These are phyloP conservation scores for Neurospora africana DNA, from an alignment of 495 filamentous ascomycete species.

Conservation along the genomic window DNA sequence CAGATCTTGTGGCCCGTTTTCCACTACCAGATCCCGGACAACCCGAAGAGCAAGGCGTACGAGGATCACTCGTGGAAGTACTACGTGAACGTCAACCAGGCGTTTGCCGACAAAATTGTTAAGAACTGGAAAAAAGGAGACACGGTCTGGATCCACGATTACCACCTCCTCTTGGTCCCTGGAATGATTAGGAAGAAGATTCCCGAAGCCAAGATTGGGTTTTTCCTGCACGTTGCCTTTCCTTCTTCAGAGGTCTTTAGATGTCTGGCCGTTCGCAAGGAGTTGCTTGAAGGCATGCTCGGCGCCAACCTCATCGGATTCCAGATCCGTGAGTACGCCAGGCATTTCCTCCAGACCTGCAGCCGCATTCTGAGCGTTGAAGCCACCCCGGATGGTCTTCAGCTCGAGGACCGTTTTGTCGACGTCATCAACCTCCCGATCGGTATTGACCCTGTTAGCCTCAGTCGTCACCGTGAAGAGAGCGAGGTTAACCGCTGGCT, in stretches of 20 bases:
- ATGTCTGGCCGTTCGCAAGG: constrained; percentile 71
- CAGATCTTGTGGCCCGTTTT: constrained; percentile 85
- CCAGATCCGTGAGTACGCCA: constrained; percentile 83
- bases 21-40: constrained; percentile 93
- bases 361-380: constrained; percentile 78
- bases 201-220: constrained; percentile 85
- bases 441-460: constrained; percentile 72
- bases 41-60: constrained; percentile 95
- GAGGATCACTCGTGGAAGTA: constrained; percentile 93
- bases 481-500: constrained; percentile 67
- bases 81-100: constrained; percentile 82
- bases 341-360: constrained; percentile 90
- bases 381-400: constrained; percentile 74
- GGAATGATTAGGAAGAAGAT: constrained; percentile 76
- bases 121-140: constrained; percentile 87
- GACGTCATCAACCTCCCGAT: constrained; percentile 67
- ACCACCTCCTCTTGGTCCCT: constrained; percentile 87
- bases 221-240: constrained; percentile 91
- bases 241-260: constrained; percentile 92
- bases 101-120: constrained; percentile 78
- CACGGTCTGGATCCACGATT: constrained; percentile 89
- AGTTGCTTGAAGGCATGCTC: constrained; percentile 81
- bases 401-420: constrained; percentile 87
- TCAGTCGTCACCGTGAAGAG: constrained; percentile 61
- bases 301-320: constrained; percentile 86